Percentiles rank a stretch among this genome's conserved stretches.
phyloP scores from a whole-genome alignment of 345 rosid species.

The Hypericum androsaemum region DNA sequence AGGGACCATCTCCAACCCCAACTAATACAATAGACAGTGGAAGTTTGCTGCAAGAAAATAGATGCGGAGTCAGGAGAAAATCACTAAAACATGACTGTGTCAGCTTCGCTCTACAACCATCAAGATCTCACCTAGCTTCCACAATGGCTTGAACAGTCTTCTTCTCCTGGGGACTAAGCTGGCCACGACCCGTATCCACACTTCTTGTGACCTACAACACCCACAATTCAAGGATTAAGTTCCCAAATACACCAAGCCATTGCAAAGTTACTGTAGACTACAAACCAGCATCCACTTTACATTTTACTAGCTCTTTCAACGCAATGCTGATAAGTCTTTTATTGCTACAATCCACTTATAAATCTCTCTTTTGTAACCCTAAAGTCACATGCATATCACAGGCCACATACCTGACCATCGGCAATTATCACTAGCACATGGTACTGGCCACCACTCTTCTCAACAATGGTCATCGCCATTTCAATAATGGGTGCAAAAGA shows the following conservation, averaged over 20 bases:
- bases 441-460: conserved; percentile 24
- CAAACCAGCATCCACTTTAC: background rate
- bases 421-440: conserved; percentile 25
- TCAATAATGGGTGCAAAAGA: conserved; percentile 28
- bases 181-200: conserved; percentile 3
- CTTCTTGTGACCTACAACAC: conserved; percentile 1
- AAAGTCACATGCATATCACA: background rate
- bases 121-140: background rate
- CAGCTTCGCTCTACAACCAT: background rate
- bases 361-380: background rate
- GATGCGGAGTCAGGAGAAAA: background rate
- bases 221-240: background rate
- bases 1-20: conserved; percentile 6
- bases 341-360: background rate
- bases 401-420: conserved; percentile 21
- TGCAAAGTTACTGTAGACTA: background rate
- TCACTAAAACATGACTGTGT: background rate
- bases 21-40: conserved; percentile 1
- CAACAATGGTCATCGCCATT: conserved; percentile 23
- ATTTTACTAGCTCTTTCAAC: no score
- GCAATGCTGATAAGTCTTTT: background rate
- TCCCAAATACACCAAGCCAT: background rate
- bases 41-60: conserved; percentile 2
- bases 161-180: conserved; percentile 4
- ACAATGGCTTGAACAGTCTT: conserved; percentile 5